phyloP scores from a whole-genome alignment of 1,284 basidiomycete species.

The Sutorius eximius region DNA sequence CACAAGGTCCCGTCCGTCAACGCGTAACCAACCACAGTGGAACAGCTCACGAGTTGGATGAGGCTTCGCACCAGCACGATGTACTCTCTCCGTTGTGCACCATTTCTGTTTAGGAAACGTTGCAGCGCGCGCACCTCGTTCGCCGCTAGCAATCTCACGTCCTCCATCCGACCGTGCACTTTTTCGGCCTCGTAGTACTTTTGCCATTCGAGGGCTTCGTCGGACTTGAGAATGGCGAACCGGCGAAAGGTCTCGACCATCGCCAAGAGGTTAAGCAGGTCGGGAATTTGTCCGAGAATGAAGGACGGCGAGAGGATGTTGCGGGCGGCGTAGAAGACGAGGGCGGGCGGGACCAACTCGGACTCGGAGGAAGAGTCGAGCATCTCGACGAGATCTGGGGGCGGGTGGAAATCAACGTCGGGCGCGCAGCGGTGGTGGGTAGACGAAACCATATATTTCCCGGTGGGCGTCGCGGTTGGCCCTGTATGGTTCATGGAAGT shows the following conservation, averaged over 20 bases:
- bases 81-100: slow-evolving; percentile 35
- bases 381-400: slow-evolving; percentile 15
- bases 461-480: slow-evolving; percentile 6
- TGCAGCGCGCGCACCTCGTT: slow-evolving; percentile 16
- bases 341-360: slow-evolving; percentile 27
- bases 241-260: slow-evolving; percentile 43
- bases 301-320: slow-evolving; percentile 40
- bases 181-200: slow-evolving; percentile 29
- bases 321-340: slow-evolving; percentile 40
- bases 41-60: slow-evolving; percentile 18
- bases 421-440: neutral
- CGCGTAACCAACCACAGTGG: neutral
- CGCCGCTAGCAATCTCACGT: slow-evolving; percentile 18
- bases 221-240: slow-evolving; percentile 30
- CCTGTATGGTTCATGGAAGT: slow-evolving; percentile 19
- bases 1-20: neutral
- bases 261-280: slow-evolving; percentile 43
- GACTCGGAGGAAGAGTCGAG: neutral
- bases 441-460: slow-evolving; percentile 23
- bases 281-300: slow-evolving; percentile 36
- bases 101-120: slow-evolving; percentile 13
- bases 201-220: slow-evolving; percentile 37
- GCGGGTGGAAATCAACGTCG: slow-evolving; percentile 1
- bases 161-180: neutral
- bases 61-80: slow-evolving; percentile 35